Evolutionary conservation across 176 grass and related monocot genomes (phyloP).

Genomic region (Puccinellia tenuiflora): DNA sequence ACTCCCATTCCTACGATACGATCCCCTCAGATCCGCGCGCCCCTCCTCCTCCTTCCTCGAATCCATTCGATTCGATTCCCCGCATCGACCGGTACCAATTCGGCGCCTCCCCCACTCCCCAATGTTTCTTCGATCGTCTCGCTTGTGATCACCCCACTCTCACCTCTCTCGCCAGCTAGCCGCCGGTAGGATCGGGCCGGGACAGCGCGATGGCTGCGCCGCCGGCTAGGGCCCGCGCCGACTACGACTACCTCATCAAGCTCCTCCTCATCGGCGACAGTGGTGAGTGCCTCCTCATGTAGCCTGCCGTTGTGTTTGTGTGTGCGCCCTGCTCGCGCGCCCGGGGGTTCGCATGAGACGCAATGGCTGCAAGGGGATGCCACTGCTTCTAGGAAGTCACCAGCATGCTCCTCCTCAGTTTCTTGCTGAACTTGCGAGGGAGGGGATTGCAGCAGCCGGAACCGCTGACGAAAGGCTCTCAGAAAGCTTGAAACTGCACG

Average conservation of each 20-base stretch:
- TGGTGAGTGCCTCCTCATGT: slow-evolving; percentile 25
- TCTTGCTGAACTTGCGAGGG: neutral
- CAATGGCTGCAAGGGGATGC: neutral
- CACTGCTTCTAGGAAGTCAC: neutral
- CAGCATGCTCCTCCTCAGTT: neutral
- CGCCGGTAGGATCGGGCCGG: slow-evolving; percentile 14
- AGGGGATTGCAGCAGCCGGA: neutral
- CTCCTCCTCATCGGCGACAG: slow-evolving; percentile 84
- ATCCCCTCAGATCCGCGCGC: slow-evolving; percentile 3
- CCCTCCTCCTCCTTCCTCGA: neutral
- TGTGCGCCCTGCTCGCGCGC: neutral
- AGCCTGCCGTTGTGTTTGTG: neutral
- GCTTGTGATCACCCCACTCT: neutral
- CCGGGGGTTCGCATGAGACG: neutral
- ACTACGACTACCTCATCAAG: slow-evolving; percentile 84
- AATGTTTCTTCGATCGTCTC: neutral
- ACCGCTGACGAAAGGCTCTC: neutral
- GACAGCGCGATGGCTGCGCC: slow-evolving; percentile 56
- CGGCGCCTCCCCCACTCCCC: neutral
- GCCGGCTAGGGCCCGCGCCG: slow-evolving; percentile 63
- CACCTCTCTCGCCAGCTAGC: neutral
- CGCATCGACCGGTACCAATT: slow-evolving; percentile 28
- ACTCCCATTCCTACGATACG: neutral
- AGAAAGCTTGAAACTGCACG: neutral
- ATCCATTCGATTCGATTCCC: neutral